Base-by-base conservation (phyloP, 163 green algal genomes). In the Scenedesmus sp. region DNA sequence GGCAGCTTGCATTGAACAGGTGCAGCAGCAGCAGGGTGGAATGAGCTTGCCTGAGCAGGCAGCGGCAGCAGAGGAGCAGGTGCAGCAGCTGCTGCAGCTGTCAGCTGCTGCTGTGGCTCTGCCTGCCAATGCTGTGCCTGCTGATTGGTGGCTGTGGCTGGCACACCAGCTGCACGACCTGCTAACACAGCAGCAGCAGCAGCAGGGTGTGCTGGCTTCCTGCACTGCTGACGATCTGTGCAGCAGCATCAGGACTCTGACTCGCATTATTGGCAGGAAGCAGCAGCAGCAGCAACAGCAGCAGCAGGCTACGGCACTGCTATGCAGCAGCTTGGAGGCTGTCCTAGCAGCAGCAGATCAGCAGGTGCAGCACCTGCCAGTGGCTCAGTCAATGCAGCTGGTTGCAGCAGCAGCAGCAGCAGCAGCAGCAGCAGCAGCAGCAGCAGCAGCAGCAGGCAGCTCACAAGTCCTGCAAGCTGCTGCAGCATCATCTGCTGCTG, bases 331-430 rank as follows among this genome's bases (percentile, higher is more conserved):
- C 34, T 46, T 46, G 34, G 34, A 26, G 52, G 56, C 34, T 91
- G 55, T 4, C 0, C 4, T 10, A 64, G 84, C 84, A 87, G 82
- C 46, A 81, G 84, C 56, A 77, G 56, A 13, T 64, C 46, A 70
- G 34, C 85, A 90, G 52, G 46, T 57, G 0, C 60, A 3, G 18
- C 9, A 81, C 13, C n/a, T 20, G 15, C 62, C 84, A 46, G 26
- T 79, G 3, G 26, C 3, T 18, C 60, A 89, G 84, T 89, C 84
- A 3, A n/a, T 86, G 70, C 70, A 91, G 73, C 55, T 62, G 9
- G 54, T 23, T 13, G 18, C 87, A 86, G 87, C 57, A 88, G 82
- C 82, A 77, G 74, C 87, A 62, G 55, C 84, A 54, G 84, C 26
- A 62, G 26, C 55, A 5, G 55, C 83, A 60, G 83, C 64, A 12